phyloP scores from a whole-genome alignment of 1,284 basidiomycete genomes.

The Ceratobasidium sp. region DNA sequence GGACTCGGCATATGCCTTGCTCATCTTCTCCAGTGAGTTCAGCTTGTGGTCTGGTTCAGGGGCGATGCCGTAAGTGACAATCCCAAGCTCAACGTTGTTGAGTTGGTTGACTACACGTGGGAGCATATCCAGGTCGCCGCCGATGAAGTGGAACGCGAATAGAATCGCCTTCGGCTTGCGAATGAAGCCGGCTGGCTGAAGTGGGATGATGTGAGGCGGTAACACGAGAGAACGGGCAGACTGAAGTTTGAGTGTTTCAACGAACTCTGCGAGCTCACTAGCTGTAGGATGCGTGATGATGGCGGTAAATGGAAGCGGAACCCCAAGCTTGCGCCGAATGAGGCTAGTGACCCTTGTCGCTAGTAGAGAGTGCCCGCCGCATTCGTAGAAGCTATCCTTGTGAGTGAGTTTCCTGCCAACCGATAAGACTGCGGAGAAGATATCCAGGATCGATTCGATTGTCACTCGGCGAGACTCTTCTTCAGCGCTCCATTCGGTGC shows the following conservation, averaged over 20 bases:
- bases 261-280: constrained; percentile 1
- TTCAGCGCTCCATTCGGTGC: constrained; percentile 4
- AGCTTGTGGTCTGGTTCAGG: not conserved
- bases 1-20: constrained; percentile 1
- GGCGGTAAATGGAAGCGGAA: constrained; percentile 18
- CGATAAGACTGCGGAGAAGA: not conserved
- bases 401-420: not conserved
- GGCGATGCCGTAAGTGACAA: constrained; percentile 2
- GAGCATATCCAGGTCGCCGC: constrained; percentile 16
- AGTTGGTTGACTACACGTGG: not conserved
- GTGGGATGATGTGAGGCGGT: not conserved
- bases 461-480: not conserved
- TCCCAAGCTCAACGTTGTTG: constrained; percentile 4
- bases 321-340: constrained; percentile 4
- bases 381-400: not conserved
- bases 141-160: constrained; percentile 6
- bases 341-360: not conserved
- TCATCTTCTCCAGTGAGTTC: constrained; percentile 11
- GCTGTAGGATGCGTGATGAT: constrained; percentile 19
- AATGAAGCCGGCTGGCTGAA: not conserved
- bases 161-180: constrained; percentile 11
- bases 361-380: constrained; percentile 9
- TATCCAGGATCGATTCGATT: not conserved
- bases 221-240: not conserved
- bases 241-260: constrained; percentile 11